phyloP scores from a whole-genome alignment of 148 eudicot genomes.

The Oxyria digyna region DNA sequence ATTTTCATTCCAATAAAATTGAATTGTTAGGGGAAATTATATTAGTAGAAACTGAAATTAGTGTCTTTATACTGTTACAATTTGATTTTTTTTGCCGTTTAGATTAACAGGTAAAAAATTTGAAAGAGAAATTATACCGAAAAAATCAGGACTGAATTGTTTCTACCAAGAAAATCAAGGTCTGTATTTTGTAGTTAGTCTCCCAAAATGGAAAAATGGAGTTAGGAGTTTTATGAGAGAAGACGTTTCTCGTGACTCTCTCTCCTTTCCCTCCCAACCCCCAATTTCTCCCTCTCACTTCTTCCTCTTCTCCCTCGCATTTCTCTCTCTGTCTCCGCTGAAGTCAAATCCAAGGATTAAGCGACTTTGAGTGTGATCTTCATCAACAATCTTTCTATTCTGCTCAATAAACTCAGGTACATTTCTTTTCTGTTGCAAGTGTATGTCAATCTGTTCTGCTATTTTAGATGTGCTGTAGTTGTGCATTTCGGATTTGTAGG shows the following conservation, averaged over 20 bases:
- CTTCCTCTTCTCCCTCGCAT: background rate
- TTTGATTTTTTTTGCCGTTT: background rate
- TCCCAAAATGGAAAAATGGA: background rate
- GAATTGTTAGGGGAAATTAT: no score
- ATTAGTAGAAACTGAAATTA: no score
- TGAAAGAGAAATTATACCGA: no score
- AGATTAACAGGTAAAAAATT: background rate
- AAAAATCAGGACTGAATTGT: no score
- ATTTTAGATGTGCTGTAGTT: background rate
- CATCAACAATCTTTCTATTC: background rate
- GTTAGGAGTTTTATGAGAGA: background rate
- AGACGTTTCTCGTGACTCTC: conserved; percentile 1
- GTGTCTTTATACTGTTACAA: no score
- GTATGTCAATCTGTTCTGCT: background rate
- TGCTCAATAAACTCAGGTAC: background rate
- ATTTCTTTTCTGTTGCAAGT: background rate
- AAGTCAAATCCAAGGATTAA: background rate
- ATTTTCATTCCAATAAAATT: no score
- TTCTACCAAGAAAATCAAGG: no score
- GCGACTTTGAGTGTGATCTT: background rate
- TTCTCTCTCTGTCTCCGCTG: background rate
- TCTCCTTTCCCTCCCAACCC: conserved; percentile 4
- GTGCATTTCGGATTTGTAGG: background rate
- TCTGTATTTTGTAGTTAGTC: no score
- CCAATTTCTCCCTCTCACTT: background rate